phyloP scores from a whole-genome alignment of 768 basidiomycete genomes.

The Phaffia australis region DNA sequence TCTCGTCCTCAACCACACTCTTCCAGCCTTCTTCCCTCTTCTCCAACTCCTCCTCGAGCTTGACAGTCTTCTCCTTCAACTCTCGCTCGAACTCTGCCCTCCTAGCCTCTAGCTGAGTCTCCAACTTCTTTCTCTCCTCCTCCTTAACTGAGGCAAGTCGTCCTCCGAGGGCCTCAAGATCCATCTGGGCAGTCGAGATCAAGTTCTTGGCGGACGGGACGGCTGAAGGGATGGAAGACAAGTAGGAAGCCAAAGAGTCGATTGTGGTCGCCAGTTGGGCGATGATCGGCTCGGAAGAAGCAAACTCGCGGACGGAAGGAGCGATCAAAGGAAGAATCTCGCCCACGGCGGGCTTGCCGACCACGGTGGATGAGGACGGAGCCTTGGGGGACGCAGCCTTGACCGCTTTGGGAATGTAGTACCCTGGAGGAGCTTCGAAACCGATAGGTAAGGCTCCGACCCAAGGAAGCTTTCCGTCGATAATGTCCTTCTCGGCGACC shows the following conservation, averaged over 20 bases:
- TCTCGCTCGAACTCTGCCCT: conserved; percentile 51
- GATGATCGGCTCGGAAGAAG: conserved; percentile 78
- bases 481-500: conserved; percentile 18
- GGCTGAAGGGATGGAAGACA: conserved; percentile 55
- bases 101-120: conserved; percentile 52
- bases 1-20: conserved; percentile 68
- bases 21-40: conserved; percentile 76
- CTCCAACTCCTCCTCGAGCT: conserved; percentile 61
- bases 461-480: conserved; percentile 37
- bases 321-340: conserved; percentile 59
- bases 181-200: conserved; percentile 65
- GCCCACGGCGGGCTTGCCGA: conserved; percentile 1
- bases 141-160: conserved; percentile 69
- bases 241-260: conserved; percentile 75
- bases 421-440: conserved; percentile 88
- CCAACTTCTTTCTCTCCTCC: conserved; percentile 62
- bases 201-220: conserved; percentile 60
- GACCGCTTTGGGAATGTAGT: conserved; percentile 46
- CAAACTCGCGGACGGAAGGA: conserved; percentile 61
- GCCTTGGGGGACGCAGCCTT: neutral
- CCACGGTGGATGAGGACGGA: conserved; percentile 8
- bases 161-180: conserved; percentile 64
- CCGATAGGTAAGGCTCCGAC: conserved; percentile 68
- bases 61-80: conserved; percentile 63
- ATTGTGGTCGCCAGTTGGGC: conserved; percentile 84